Conservation (phyloP, 345 rosid species). For the Hypericum perforatum region DNA sequence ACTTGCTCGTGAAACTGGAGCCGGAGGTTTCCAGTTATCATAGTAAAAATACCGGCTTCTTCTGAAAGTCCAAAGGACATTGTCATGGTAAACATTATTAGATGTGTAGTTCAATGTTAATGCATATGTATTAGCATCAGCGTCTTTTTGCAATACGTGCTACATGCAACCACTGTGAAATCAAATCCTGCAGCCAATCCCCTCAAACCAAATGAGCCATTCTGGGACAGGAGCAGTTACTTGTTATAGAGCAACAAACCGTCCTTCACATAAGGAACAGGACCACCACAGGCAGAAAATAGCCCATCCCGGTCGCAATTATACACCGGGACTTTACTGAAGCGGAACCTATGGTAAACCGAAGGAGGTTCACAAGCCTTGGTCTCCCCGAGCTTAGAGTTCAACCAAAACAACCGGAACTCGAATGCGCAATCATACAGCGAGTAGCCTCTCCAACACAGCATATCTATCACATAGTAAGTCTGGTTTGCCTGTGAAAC, state of each 20-base stretch:
- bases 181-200: conserved; percentile 3
- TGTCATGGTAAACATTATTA: too few species aligned
- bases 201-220: not conserved
- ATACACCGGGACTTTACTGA: conserved; percentile 48
- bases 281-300: conserved; percentile 47
- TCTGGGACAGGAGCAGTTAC: conserved; percentile 45
- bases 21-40: too few species aligned
- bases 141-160: too few species aligned
- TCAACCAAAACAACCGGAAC: conserved; percentile 87
- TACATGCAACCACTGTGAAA: not conserved
- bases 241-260: conserved; percentile 87
- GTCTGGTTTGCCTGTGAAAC: conserved; percentile 65
- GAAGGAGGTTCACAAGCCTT: conserved; percentile 80
- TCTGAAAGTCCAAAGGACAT: too few species aligned
- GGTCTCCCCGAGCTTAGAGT: conserved; percentile 81
- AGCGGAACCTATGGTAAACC: conserved; percentile 53
- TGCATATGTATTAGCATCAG: too few species aligned
- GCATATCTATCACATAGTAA: conserved; percentile 84
- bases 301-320: conserved; percentile 68
- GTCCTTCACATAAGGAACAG: conserved; percentile 65
- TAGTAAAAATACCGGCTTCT: too few species aligned
- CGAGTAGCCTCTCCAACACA: conserved; percentile 90
- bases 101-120: too few species aligned
- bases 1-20: too few species aligned
- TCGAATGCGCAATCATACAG: conserved; percentile 84